Percentiles rank a stretch among this genome's conserved stretches.
These are phyloP conservation scores for Salix arbutifolia DNA, from an alignment of 345 rosid genomes.

Conservation along the genomic window DNA sequence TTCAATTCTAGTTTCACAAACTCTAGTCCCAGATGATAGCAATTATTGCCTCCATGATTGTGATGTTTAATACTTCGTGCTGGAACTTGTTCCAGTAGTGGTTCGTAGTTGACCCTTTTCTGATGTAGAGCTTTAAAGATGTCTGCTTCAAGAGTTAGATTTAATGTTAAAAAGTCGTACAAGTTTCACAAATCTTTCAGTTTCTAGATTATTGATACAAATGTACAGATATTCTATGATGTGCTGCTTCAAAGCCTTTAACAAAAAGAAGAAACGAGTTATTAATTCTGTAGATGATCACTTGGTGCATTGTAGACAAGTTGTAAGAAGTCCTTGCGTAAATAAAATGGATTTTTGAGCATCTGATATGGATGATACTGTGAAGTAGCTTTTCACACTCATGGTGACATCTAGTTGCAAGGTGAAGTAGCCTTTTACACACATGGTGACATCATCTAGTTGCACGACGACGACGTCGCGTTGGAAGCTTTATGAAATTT, in stretches of 20 bases:
- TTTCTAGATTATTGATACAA: not conserved
- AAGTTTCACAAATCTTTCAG: not conserved
- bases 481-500: no score
- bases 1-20: not conserved
- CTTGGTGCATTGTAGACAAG: not conserved
- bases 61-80: no score
- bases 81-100: no score
- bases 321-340: not conserved
- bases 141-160: no score
- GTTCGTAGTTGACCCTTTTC: no score
- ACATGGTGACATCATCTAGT: no score
- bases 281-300: not conserved
- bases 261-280: not conserved
- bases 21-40: not conserved
- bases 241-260: not conserved
- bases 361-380: not conserved
- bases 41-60: not conserved
- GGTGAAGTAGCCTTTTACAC: no score
- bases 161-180: no score
- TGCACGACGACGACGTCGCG: no score
- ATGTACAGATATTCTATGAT: not conserved
- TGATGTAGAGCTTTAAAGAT: not conserved
- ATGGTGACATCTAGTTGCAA: no score
- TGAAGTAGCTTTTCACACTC: no score
- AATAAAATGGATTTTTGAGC: not conserved